A percentile compares a stretch with the other conserved stretches of the same genome.
These are phyloP conservation scores for Scutellaria baicalensis DNA, from an alignment of 257 asterid species.

Conservation along the genomic window DNA sequence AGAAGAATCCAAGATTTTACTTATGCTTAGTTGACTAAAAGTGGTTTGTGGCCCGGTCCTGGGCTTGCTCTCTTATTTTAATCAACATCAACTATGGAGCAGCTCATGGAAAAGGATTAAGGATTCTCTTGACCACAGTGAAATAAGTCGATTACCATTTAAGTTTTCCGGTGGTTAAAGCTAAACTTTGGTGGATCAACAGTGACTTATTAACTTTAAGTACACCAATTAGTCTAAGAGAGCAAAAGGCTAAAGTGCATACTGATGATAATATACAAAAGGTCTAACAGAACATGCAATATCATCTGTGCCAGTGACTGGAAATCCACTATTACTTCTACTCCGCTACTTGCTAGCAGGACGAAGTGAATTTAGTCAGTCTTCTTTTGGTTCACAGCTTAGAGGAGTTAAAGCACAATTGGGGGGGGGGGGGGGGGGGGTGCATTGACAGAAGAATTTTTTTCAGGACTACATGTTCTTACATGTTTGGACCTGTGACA, in stretches of 20 bases:
- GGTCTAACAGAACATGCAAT: background rate
- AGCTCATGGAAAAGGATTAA: background rate
- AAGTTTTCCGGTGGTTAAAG: background rate
- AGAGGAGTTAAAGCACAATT: background rate
- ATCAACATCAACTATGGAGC: background rate
- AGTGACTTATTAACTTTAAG: background rate
- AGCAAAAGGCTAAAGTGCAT: background rate
- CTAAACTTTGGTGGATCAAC: background rate
- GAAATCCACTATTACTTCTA: constrained; percentile 1
- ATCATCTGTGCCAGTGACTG: background rate
- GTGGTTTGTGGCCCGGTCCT: constrained; percentile 5
- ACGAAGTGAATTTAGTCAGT: background rate
- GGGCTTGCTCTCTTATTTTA: constrained; percentile 5
- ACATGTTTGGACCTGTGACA: constrained; percentile 98
- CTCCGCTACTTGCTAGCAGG: constrained; percentile 1
- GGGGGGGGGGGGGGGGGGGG: too few species aligned
- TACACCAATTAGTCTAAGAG: background rate
- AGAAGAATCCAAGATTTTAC: constrained; percentile 5
- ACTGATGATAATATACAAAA: background rate
- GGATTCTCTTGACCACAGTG: too few species aligned
- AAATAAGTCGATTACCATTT: background rate
- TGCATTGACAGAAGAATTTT: background rate
- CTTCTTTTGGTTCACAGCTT: background rate
- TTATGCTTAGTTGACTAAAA: constrained; percentile 8
- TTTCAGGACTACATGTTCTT: constrained; percentile 28